These are phyloP conservation scores for Closterium sp. DNA, from an alignment of 139 green algal species.

Conservation along the genomic window DNA sequence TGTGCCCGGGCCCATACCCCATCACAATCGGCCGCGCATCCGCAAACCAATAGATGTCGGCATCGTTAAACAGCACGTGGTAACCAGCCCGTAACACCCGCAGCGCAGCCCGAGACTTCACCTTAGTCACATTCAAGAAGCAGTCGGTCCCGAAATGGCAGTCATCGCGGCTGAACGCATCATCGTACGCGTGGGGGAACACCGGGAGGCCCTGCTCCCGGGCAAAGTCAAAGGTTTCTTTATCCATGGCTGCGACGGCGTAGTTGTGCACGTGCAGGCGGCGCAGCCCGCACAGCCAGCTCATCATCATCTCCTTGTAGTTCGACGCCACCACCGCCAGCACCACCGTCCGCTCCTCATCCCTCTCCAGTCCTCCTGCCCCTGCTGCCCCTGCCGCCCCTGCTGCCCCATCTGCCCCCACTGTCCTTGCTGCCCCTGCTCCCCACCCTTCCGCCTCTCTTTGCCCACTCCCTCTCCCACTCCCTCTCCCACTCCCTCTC, in stretches of 20 bases:
- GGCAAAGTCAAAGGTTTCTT: conserved; percentile 26
- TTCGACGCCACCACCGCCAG: conserved; percentile 33
- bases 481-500: too few species aligned
- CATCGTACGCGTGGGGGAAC: conserved; percentile 16
- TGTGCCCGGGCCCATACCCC: conserved; percentile 3
- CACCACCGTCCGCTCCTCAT: conserved; percentile 24
- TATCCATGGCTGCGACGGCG: conserved; percentile 35
- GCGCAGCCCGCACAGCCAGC: conserved; percentile 31
- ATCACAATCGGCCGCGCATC: conserved; percentile 24
- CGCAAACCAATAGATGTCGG: conserved; percentile 48
- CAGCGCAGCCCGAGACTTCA: conserved; percentile 35
- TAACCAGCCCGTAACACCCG: conserved; percentile 35
- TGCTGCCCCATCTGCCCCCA: not conserved
- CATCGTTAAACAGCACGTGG: conserved; percentile 41
- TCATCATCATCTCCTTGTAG: conserved; percentile 48
- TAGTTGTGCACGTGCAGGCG: conserved; percentile 35
- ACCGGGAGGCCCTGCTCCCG: conserved; percentile 32
- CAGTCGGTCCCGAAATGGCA: conserved; percentile 45
- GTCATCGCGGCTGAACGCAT: conserved; percentile 7
- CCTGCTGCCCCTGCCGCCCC: not conserved
- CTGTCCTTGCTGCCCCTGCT: not conserved
- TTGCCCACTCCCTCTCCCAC: not conserved
- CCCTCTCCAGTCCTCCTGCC: not conserved
- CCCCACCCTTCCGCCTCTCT: not conserved
- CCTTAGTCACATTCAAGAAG: conserved; percentile 39